These are phyloP conservation scores for Penstemon davidsonii DNA, from an alignment of 257 asterid species.

Conservation along the genomic window DNA sequence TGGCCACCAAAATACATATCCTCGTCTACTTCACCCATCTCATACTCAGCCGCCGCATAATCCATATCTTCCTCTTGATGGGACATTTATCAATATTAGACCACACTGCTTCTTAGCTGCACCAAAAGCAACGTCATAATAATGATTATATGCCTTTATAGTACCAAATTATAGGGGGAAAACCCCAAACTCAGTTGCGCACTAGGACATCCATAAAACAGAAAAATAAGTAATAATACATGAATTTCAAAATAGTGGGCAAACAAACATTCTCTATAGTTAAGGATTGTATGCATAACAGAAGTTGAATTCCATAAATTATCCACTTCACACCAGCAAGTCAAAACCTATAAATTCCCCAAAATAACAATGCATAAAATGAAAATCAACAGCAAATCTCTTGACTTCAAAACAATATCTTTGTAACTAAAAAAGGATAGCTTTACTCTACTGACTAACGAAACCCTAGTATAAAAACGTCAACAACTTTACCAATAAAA, in stretches of 20 bases:
- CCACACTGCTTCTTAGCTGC: constrained; percentile 6
- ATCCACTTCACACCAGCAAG: background rate
- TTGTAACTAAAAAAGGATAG: background rate
- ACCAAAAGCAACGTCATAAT: background rate
- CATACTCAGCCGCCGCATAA: constrained; percentile 33
- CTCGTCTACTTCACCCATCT: constrained; percentile 50
- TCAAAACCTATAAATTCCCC: background rate
- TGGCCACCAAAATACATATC: constrained; percentile 51
- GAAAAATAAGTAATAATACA: too few relatives aligned
- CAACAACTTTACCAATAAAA: background rate
- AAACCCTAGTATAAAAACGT: background rate
- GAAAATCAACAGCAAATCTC: background rate
- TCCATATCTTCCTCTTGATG: constrained; percentile 50
- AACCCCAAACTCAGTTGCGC: background rate
- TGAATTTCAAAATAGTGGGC: background rate
- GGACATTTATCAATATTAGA: constrained; percentile 30
- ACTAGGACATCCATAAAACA: background rate
- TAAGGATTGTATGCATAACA: background rate
- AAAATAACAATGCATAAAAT: background rate
- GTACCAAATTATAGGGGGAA: too few relatives aligned
- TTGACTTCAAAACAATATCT: background rate
- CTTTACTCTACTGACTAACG: background rate
- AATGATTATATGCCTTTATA: background rate
- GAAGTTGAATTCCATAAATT: too few relatives aligned
- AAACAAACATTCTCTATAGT: background rate